phyloP scores from a whole-genome alignment of 305 asterid species.

The Fraxinus greggii region DNA sequence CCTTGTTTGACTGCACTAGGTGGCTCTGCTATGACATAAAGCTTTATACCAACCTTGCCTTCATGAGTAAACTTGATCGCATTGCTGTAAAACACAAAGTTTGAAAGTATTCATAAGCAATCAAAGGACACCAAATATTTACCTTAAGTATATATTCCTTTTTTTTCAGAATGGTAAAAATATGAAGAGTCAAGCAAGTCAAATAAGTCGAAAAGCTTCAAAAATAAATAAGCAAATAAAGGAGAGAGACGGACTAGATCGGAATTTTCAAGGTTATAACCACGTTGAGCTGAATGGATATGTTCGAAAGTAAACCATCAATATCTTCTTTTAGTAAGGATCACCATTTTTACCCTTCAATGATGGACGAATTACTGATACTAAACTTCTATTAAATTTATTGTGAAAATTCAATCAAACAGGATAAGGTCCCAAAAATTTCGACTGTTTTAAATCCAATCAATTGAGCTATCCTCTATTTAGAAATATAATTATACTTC shows the following conservation, averaged over 20 bases:
- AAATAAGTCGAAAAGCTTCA: background rate
- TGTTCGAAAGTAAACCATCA: background rate
- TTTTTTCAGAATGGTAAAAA: background rate
- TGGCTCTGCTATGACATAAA: conserved; percentile 60
- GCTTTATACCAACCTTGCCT: conserved; percentile 82
- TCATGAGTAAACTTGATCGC: conserved; percentile 90
- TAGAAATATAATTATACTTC: background rate
- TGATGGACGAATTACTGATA: background rate
- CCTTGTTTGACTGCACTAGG: conserved; percentile 30
- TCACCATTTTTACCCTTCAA: background rate
- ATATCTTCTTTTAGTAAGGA: background rate
- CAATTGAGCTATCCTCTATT: background rate
- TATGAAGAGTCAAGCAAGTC: background rate
- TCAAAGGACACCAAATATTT: background rate
- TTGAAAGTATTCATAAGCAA: background rate
- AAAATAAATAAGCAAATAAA: background rate
- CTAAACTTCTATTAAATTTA: background rate
- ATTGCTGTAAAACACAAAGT: conserved; percentile 48
- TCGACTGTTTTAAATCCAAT: background rate
- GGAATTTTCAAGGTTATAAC: background rate
- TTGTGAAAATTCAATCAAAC: background rate
- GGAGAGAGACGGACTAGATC: background rate
- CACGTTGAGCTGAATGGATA: background rate
- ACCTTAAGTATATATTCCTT: background rate
- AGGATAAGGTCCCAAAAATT: background rate